phyloP scores from a whole-genome alignment of 78 protist species.

The Tieghemostelium lacteum region DNA sequence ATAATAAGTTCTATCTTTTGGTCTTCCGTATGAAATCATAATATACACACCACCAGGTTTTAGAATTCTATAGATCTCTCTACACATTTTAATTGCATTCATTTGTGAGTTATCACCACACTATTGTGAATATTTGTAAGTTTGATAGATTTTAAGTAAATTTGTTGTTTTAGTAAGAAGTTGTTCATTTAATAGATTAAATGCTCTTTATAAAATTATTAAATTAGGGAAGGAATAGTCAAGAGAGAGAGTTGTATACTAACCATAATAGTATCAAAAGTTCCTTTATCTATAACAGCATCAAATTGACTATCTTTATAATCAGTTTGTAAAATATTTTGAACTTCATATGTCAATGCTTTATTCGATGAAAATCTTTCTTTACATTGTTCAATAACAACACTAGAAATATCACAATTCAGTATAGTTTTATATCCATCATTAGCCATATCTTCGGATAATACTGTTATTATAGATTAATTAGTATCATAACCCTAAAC shows the following conservation, averaged over 20 bases:
- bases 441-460: slow-evolving; percentile 40
- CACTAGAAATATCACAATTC: slow-evolving; percentile 36
- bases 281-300: slow-evolving; percentile 51
- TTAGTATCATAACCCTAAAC: not conserved
- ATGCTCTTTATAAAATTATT: not conserved
- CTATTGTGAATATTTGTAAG: not conserved
- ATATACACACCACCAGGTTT: slow-evolving; percentile 36
- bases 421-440: slow-evolving; percentile 26
- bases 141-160: not conserved
- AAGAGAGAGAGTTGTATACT: no score
- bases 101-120: slow-evolving; percentile 47
- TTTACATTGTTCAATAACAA: slow-evolving; percentile 38
- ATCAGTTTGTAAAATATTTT: not conserved
- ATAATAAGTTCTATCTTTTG: slow-evolving; percentile 27
- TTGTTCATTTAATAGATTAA: not conserved
- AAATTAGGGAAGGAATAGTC: no score
- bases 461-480: not conserved
- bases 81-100: slow-evolving; percentile 42
- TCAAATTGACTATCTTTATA: slow-evolving; percentile 28
- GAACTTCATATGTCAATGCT: slow-evolving; percentile 22
- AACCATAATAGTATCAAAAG: slow-evolving; percentile 69
- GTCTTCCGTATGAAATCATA: slow-evolving; percentile 42
- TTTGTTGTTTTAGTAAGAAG: not conserved
- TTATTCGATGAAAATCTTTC: not conserved
- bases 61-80: slow-evolving; percentile 31